phyloP scores from a whole-genome alignment of 129 eudicot species.

The Saposhnikovia divaricata region DNA sequence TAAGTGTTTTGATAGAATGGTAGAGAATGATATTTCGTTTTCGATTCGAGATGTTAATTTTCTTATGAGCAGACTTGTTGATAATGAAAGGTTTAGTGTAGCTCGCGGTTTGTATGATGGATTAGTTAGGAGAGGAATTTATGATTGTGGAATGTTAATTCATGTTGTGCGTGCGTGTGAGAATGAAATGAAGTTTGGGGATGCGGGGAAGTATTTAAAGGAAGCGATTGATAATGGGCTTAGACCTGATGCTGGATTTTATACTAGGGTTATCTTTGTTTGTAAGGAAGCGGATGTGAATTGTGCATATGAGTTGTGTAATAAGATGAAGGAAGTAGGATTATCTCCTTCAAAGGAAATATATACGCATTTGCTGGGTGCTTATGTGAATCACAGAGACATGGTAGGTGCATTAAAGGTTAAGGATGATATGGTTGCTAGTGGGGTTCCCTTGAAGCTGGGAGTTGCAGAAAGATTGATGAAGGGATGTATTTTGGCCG shows the following conservation, averaged over 20 bases:
- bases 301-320: slow-evolving; percentile 2
- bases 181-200: background rate
- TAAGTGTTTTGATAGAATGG: background rate
- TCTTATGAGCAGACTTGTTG: background rate
- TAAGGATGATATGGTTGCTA: background rate
- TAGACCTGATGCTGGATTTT: background rate
- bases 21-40: background rate
- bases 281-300: background rate
- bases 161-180: background rate
- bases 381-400: background rate
- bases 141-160: background rate
- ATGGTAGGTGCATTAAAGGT: slow-evolving; percentile 4
- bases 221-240: background rate
- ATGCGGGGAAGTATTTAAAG: background rate
- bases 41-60: background rate
- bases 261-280: background rate
- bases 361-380: background rate
- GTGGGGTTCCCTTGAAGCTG: background rate
- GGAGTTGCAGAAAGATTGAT: background rate
- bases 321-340: background rate
- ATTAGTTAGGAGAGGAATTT: background rate
- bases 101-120: background rate
- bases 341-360: background rate
- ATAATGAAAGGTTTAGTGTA: background rate
- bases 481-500: background rate